Base-by-base conservation (phyloP, 352 stramenopile species). In the Phytophthora chlamydospora region DNA sequence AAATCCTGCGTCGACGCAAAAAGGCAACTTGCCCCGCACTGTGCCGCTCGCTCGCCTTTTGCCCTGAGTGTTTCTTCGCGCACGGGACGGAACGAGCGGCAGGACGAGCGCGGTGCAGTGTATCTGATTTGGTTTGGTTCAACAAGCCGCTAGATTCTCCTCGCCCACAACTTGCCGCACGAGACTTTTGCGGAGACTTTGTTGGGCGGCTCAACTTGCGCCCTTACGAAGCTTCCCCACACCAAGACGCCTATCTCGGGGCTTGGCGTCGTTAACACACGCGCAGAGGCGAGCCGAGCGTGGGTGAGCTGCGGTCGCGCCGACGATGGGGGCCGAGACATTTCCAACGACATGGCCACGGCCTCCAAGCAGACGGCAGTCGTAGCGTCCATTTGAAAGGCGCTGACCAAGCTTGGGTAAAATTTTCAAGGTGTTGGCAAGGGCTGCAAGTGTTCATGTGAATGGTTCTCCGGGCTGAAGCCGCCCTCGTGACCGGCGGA, bases 281-380 rank as follows among this genome's bases (percentile, higher is more conserved):
- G 29, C 29, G 43, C 43, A 50, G 27, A 50, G 43, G 42, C 42
- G 42, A 49, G 42, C 12, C 42, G 27, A 36, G 27, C 43, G 43
- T 47, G 41, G 41, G 41, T 47, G 19, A 47, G 29, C 39, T 45
- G 8, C 9, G 9, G 29, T 19, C 29, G 9, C 11, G 10, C 3
- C 38, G 38, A 9, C n/a, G 19, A 19, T 24, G 41, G 10, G 10
- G 43, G 43, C 29, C 27, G 47, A 54, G 47, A 54, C 47, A 54
- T 44, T 54, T 54, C 47, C 11, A 29, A 29, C 24, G 29, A 54
- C 47, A 54, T 43, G 47, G 21, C 12, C 47, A 54, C 47, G 47
- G 42, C 45, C 19, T 13, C 40, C 19, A 33, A 36, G 47, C 47
- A 54, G 47, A 54, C 47, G 47, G 47, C 13, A 14, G 46, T 54